Base-by-base conservation (phyloP, 2,329 filamentous ascomycete species). In the Curvularia eragrostidis region DNA sequence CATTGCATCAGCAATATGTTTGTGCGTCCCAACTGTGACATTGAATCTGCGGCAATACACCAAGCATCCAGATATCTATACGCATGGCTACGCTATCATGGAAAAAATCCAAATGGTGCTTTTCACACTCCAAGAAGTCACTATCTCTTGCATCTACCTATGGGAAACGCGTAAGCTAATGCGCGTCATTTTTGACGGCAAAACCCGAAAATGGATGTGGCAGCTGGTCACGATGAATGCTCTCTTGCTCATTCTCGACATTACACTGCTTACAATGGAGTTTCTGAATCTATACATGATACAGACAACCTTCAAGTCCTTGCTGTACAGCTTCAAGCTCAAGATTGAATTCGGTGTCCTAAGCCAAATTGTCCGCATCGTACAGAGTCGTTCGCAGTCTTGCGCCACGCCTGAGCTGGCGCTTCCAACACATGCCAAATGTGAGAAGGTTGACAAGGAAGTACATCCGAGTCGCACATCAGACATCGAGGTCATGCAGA, bases 291-390 rank as follows among this genome's bases (percentile, higher is more conserved):
- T 67, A 5, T 65, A 67, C 42, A 56, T 58, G 52, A 65, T 70
- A n/a, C 52, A 65, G 49, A 61, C 59, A 19, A 71, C 74, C 0
- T 68, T 73, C 53, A 79, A 79, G 54, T 65, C 54, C 3, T 71
- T 78, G 6, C 69, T 77, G 6, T 80, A 80, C 62, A 75, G 74
- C 57, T 63, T 79, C 54, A 80, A 80, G 64, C 72, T 83, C 19
- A 82, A 83, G 62, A 75, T 84, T 12, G 84, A 86, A 65, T 80
- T 81, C 57, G 79, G 80, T 13, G 79, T 86, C 42, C 72, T 87
- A 13, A 78, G 81, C 42, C 61, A 64, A 43, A 54, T 56, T 24
- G 50, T 64, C 2, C 23, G 38, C 3, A 28, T 54, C 12, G 43
- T 49, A 21, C 52, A 54, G 41, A 48, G 21, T 32, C 21, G 52